These are phyloP conservation scores for Solanum habrochaites DNA, from an alignment of 257 asterid genomes.

Conservation along the genomic window DNA sequence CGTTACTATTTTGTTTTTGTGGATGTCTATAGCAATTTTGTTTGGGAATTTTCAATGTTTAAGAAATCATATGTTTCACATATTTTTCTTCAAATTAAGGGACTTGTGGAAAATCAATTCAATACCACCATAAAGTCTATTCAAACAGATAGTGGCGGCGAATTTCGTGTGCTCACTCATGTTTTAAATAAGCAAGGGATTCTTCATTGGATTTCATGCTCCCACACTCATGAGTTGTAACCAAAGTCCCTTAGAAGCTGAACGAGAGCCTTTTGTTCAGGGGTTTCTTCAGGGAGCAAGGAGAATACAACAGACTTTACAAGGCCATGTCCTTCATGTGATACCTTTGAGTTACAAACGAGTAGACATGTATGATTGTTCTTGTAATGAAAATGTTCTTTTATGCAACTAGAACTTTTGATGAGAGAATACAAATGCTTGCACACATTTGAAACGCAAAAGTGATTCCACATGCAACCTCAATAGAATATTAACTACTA, in stretches of 20 bases:
- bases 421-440: conserved; percentile 27
- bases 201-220: no score
- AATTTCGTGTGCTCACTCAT: no score
- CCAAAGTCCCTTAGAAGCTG: not conserved
- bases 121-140: no score
- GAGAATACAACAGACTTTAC: not conserved
- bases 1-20: no score
- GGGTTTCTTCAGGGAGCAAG: not conserved
- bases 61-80: no score
- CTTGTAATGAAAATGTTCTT: conserved; percentile 12
- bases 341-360: not conserved
- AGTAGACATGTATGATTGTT: conserved; percentile 18
- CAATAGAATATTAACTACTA: conserved; percentile 11
- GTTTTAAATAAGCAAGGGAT: no score
- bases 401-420: conserved; percentile 6
- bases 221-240: not conserved
- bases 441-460: conserved; percentile 21
- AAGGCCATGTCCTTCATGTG: not conserved
- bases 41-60: no score
- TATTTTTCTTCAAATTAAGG: no score
- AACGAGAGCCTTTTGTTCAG: no score
- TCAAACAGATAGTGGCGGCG: no score
- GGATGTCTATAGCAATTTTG: no score
- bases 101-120: no score
- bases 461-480: conserved; percentile 25